Conservation (phyloP, 1,284 basidiomycete genomes). For the Microbotryum scabiosae region DNA sequence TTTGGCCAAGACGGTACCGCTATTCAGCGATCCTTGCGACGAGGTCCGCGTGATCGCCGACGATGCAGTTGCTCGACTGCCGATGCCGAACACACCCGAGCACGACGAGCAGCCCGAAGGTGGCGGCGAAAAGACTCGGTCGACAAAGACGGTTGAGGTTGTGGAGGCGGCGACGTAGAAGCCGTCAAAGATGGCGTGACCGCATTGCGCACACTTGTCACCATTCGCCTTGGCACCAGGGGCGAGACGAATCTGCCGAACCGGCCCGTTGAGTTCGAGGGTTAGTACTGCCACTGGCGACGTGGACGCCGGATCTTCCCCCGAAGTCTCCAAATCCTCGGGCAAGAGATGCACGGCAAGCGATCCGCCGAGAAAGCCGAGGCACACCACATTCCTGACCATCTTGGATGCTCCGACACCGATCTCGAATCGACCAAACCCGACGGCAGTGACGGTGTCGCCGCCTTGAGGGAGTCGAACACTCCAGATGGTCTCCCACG, state of each 20-base stretch:
- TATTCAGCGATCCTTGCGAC: conserved; percentile 51
- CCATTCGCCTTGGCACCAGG: conserved; percentile 43
- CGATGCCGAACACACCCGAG: conserved; percentile 32
- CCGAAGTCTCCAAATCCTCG: conserved; percentile 51
- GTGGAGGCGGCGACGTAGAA: conserved; percentile 46
- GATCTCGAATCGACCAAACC: conserved; percentile 3
- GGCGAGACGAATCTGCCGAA: conserved; percentile 28
- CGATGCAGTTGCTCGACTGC: background rate
- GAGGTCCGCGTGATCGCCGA: conserved; percentile 50
- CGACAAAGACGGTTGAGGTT: conserved; percentile 53
- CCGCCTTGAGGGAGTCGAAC: background rate
- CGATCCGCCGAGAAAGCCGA: conserved; percentile 59
- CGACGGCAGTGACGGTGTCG: conserved; percentile 6
- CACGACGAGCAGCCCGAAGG: conserved; percentile 55
- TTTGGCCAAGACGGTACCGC: background rate
- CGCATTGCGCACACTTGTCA: conserved; percentile 56
- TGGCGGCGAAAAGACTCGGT: conserved; percentile 54
- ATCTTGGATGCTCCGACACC: background rate
- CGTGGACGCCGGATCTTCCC: conserved; percentile 53
- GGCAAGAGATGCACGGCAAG: conserved; percentile 54
- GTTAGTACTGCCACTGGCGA: conserved; percentile 47
- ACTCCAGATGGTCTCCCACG: background rate
- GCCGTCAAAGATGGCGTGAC: conserved; percentile 55
- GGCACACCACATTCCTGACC: conserved; percentile 32
- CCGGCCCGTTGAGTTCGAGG: conserved; percentile 3